Evolutionary conservation across 2,329 filamentous ascomycete genomes (phyloP).

Genomic region (Penicillium occitanis): DNA sequence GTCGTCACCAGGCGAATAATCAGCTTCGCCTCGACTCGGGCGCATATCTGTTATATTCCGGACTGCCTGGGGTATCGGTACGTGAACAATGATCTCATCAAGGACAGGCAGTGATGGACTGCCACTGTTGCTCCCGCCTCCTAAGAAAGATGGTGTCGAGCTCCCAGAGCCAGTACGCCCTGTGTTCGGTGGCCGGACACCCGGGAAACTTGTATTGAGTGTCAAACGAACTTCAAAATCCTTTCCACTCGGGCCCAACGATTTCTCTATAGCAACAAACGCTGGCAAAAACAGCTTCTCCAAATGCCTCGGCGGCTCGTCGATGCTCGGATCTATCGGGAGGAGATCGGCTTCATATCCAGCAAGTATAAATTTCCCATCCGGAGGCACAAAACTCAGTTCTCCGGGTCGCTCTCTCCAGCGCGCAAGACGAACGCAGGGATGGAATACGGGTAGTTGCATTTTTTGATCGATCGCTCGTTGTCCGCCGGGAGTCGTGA

Average conservation of each 20-base stretch:
- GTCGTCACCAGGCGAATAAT: conserved; percentile 71
- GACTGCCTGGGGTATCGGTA: conserved; percentile 76
- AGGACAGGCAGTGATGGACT: conserved; percentile 62
- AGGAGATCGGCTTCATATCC: conserved; percentile 93
- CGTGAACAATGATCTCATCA: conserved; percentile 73
- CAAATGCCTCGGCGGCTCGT: conserved; percentile 52
- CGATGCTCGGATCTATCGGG: conserved; percentile 63
- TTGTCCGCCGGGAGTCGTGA: conserved; percentile 79
- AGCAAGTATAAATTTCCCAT: conserved; percentile 88
- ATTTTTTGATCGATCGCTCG: conserved; percentile 72
- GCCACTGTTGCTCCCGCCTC: conserved; percentile 52
- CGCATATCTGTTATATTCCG: conserved; percentile 81
- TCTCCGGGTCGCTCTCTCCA: conserved; percentile 90
- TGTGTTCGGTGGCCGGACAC: conserved; percentile 43
- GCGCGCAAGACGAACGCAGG: conserved; percentile 83
- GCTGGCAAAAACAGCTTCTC: conserved; percentile 78
- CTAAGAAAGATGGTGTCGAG: conserved; percentile 51
- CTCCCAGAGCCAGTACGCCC: conserved; percentile 46
- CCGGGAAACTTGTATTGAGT: conserved; percentile 65
- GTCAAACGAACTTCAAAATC: conserved; percentile 87
- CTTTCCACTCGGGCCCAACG: conserved; percentile 69
- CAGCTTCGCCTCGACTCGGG: conserved; percentile 77
- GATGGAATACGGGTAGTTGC: conserved; percentile 90
- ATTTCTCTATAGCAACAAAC: conserved; percentile 75
- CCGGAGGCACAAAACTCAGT: conserved; percentile 92